phyloP scores from a whole-genome alignment of 805 yeast genomes.

The Pichia deserticola region DNA sequence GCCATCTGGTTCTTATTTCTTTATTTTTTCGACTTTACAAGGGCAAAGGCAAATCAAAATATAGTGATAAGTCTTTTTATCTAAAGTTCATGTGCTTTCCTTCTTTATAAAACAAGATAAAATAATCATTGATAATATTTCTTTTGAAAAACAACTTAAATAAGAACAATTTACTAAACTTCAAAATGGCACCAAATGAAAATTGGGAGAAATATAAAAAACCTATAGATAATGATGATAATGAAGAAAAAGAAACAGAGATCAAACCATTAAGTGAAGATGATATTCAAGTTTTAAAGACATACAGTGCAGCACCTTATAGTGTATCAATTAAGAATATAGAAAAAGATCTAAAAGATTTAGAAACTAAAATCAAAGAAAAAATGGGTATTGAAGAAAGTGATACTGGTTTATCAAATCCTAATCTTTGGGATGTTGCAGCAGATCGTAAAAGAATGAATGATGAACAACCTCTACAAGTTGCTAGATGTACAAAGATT shows the following conservation, averaged over 20 bases:
- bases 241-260: conserved; percentile 55
- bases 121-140: too few species aligned
- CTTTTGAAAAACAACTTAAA: too few species aligned
- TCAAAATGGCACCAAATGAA: conserved; percentile 90
- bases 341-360: conserved; percentile 77
- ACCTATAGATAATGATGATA: conserved; percentile 56
- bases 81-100: too few species aligned
- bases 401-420: conserved; percentile 97
- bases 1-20: neutral
- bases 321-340: conserved; percentile 70
- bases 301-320: conserved; percentile 97
- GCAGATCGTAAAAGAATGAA: conserved; percentile 92
- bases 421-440: conserved; percentile 94
- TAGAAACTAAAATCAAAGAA: conserved; percentile 85
- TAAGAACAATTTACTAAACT: neutral
- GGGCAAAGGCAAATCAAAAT: neutral
- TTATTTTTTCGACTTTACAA: neutral
- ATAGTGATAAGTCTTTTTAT: too few species aligned
- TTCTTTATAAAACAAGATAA: too few species aligned
- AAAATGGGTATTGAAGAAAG: conserved; percentile 91
- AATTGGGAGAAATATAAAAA: conserved; percentile 97
- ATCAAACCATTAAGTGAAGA: conserved; percentile 88
- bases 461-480: conserved; percentile 94
- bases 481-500: conserved; percentile 97
- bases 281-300: conserved; percentile 93